A percentile compares a stretch with the other conserved stretches of the same genome.
These are phyloP conservation scores for Alloteropsis angusta DNA, from an alignment of 202 grass and related monocot genomes.

Conservation along the genomic window DNA sequence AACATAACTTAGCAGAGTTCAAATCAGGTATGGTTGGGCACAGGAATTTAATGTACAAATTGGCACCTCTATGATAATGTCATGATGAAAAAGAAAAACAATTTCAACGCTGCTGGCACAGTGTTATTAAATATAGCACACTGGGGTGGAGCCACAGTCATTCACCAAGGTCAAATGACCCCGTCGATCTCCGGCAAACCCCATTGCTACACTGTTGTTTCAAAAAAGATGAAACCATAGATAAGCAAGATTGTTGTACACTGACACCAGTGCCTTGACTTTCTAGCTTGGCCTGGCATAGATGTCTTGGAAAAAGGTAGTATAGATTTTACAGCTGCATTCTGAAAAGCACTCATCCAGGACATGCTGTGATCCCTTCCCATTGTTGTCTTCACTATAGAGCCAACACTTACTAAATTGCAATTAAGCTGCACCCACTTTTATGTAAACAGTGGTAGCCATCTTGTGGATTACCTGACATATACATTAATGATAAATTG, in stretches of 20 bases:
- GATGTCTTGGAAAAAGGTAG: neutral
- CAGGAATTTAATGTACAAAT: neutral
- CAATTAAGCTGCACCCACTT: neutral
- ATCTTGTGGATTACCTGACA: neutral
- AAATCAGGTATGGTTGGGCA: neutral
- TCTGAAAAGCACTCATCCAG: neutral
- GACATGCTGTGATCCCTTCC: neutral
- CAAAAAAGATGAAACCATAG: too few species aligned
- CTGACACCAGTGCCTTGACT: too few species aligned
- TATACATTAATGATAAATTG: conserved; percentile 3
- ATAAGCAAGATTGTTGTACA: too few species aligned
- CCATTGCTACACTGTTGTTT: too few species aligned
- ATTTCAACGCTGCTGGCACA: neutral
- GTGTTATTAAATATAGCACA: neutral
- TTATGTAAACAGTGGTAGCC: neutral
- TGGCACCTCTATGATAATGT: neutral
- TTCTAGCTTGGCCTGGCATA: neutral
- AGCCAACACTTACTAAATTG: neutral
- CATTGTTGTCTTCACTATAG: neutral
- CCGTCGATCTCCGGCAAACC: too few species aligned
- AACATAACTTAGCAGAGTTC: conserved; percentile 15
- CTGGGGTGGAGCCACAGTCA: too few species aligned
- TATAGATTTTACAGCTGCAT: neutral
- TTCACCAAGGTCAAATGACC: too few species aligned
- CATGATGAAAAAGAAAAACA: neutral